Percentiles rank a stretch among this genome's conserved stretches.
Conservation (phyloP, 768 basidiomycete species). For the Suillus luteus region DNA sequence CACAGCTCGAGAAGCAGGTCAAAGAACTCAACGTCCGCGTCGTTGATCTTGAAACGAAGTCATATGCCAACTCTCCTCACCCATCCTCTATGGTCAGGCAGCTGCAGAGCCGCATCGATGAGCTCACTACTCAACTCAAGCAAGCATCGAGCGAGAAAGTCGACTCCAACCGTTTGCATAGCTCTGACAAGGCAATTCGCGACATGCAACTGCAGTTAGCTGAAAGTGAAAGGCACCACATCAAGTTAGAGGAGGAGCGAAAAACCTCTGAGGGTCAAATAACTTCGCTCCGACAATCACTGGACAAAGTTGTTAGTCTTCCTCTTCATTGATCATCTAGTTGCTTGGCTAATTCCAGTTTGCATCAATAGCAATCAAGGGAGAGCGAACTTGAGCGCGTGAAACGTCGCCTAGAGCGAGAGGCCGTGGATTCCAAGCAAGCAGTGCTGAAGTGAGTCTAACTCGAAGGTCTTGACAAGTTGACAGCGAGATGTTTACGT, state of each 20-base stretch:
- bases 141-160: conserved; percentile 45
- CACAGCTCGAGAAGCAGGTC: conserved; percentile 79
- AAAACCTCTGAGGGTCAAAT: conserved; percentile 61
- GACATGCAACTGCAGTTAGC: conserved; percentile 56
- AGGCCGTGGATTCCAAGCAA: conserved; percentile 74
- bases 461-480: not conserved
- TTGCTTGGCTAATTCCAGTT: conserved; percentile 11
- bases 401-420: conserved; percentile 76
- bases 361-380: conserved; percentile 58
- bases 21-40: conserved; percentile 84
- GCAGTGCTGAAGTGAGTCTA: conserved; percentile 61
- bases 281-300: conserved; percentile 51
- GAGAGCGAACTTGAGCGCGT: conserved; percentile 67
- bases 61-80: conserved; percentile 66
- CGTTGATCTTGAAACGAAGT: conserved; percentile 80
- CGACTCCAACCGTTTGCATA: conserved; percentile 35
- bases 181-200: conserved; percentile 49
- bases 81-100: conserved; percentile 57
- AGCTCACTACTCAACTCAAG: conserved; percentile 52
- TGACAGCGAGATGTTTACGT: not conserved
- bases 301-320: conserved; percentile 61
- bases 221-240: conserved; percentile 64
- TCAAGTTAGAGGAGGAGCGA: conserved; percentile 66
- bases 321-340: conserved; percentile 2
- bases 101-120: conserved; percentile 71